Evolutionary conservation across 2,329 filamentous ascomycete genomes (phyloP).

Genomic region (Colletotrichum neosansevieriae): DNA sequence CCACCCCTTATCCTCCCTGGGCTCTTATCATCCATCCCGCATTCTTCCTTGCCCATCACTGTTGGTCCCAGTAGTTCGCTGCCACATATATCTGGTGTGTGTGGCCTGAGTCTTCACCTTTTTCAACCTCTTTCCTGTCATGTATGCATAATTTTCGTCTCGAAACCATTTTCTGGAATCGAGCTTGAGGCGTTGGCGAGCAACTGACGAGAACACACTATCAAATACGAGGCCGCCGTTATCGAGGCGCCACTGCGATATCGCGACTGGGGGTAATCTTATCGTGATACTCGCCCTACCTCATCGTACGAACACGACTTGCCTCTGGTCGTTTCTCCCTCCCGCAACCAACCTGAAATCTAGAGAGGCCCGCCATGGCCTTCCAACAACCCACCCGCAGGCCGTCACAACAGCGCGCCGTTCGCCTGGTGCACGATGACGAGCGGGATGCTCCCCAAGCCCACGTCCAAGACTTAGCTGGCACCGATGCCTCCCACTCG

Average conservation of each 20-base stretch:
- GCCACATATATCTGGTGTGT: conserved; percentile 39
- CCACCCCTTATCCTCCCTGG: conserved; percentile 25
- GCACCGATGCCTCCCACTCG: conserved; percentile 77
- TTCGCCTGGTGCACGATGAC: conserved; percentile 56
- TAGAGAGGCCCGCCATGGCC: conserved; percentile 57
- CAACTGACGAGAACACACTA: conserved; percentile 18
- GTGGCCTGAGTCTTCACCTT: conserved; percentile 23
- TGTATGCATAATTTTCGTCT: conserved; percentile 7
- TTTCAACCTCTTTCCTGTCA: background rate
- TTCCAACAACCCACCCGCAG: conserved; percentile 72
- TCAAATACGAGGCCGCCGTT: conserved; percentile 21
- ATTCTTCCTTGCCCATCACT: conserved; percentile 35
- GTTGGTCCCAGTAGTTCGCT: conserved; percentile 37
- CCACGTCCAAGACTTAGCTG: conserved; percentile 32
- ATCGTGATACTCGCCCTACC: conserved; percentile 28
- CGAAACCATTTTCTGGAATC: conserved; percentile 3
- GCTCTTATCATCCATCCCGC: conserved; percentile 39
- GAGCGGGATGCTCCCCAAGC: conserved; percentile 50
- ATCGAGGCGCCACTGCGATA: conserved; percentile 33
- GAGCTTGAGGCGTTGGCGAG: conserved; percentile 18
- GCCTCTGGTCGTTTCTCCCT: conserved; percentile 20
- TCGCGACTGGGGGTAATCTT: conserved; percentile 31
- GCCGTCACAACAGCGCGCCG: conserved; percentile 59
- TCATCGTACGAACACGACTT: conserved; percentile 29
- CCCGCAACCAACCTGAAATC: conserved; percentile 17